Evolutionary conservation across 169 alveolate species (phyloP), one percentile per base, ranked within the genome.

Genomic region (Cryptosporidium tyzzeri): DNA sequence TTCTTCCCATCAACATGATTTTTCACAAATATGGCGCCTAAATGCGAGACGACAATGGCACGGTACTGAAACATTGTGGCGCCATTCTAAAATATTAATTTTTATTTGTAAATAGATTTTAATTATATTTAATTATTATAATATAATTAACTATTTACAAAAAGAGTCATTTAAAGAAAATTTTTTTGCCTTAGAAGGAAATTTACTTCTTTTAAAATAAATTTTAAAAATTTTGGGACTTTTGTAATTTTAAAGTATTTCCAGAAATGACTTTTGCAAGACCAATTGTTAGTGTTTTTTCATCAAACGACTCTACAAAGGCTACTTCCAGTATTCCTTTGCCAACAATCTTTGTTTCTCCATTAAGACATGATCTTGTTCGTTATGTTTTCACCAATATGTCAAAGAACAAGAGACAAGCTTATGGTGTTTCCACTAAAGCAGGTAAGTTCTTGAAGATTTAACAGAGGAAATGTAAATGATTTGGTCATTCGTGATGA

Each of bases 311-410:
- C 53, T 84, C 96, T 33, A 80, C 92, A 33, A 93, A 93, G 84
- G 93, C 93, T 45, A 91, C 91, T 8, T 96, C 86, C n/a, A 93
- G 86, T 35, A 69, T 94, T n/a, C 94, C 97, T 67, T 87, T 97
- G 86, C 99, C 99, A 10, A 97, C 95, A 73, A 99, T 97, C 58
- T 97, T 97, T 94, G 93, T 97, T 73, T 97, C 98, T 16, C 99
- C 99, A 71, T 96, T 98, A 87, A 96, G 99, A 89, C 96, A 95
- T 44, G 99, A 99, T 92, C 94, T 98, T 35, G 99, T 98, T 70
- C 97, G 97, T 35, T 93, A 91, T 85, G 99, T 98, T 86, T 98
- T 95, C 92, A 94, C 97, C 61, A 95, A 97, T 85, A 91, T 98
- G 93, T 94, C 98, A 85, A 97, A 98, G 97, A 98, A 97, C 96